Percentiles rank a stretch among this genome's conserved stretches.
These are phyloP conservation scores for Sordaria brevicollis DNA, from an alignment of 495 filamentous ascomycete genomes.

Conservation along the genomic window DNA sequence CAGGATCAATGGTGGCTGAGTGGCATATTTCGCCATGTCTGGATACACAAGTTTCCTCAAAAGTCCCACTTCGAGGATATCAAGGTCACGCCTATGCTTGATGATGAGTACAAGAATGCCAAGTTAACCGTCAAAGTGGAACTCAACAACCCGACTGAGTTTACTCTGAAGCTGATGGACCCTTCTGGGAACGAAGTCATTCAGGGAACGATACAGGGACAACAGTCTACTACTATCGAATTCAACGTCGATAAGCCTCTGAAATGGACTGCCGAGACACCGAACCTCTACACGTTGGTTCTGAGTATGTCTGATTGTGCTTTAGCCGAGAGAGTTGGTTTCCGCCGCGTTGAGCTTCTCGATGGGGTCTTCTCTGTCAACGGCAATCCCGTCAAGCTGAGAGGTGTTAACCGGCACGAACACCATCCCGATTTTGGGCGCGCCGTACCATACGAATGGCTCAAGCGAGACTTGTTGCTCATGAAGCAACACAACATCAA, in stretches of 20 bases:
- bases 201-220: constrained; percentile 5
- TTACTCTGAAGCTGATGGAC: constrained; percentile 28
- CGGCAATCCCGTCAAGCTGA: constrained; percentile 46
- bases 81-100: constrained; percentile 43
- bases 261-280: constrained; percentile 65
- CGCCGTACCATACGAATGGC: constrained; percentile 45
- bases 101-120: constrained; percentile 46
- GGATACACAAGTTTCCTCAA: constrained; percentile 48
- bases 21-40: constrained; percentile 65
- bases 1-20: constrained; percentile 51
- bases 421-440: constrained; percentile 52
- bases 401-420: constrained; percentile 61
- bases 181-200: constrained; percentile 15
- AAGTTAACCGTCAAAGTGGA: constrained; percentile 38
- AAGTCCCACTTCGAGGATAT: constrained; percentile 48
- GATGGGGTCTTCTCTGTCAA: constrained; percentile 52
- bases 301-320: constrained; percentile 30
- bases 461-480: constrained; percentile 46
- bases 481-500: constrained; percentile 66
- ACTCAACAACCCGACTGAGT: constrained; percentile 19
- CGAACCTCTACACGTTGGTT: constrained; percentile 46
- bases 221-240: constrained; percentile 11
- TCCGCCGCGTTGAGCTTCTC: constrained; percentile 46
- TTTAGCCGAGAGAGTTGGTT: constrained; percentile 46
- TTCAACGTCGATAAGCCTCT: constrained; percentile 32